A percentile compares a stretch with the other conserved stretches of the same genome.
phyloP scores from a whole-genome alignment of 345 rosid genomes.

The Linum lewisii region DNA sequence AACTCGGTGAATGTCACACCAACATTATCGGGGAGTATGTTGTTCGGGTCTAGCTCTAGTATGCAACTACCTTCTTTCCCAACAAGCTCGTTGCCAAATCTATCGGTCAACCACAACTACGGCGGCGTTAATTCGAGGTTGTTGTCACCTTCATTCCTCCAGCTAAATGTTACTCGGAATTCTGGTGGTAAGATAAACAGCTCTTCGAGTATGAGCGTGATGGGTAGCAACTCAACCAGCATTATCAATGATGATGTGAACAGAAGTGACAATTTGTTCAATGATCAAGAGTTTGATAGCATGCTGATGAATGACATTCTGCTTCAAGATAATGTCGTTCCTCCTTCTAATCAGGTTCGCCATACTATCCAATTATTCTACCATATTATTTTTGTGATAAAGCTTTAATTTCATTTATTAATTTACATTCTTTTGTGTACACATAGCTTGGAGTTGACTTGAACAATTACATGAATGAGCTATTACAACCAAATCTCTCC shows the following conservation, averaged over 20 bases:
- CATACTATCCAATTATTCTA: too few species aligned
- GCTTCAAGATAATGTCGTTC: neutral
- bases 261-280: neutral
- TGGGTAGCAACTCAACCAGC: neutral
- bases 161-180: neutral
- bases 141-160: neutral
- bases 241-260: neutral
- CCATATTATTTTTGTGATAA: too few species aligned
- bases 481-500: neutral
- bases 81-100: neutral
- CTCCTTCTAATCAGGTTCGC: neutral
- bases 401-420: too few species aligned
- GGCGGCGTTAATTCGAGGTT: neutral
- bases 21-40: neutral
- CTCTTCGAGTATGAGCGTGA: neutral
- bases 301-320: neutral
- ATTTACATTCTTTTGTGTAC: too few species aligned
- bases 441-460: neutral
- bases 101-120: neutral
- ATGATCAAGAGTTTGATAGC: neutral
- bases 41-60: neutral
- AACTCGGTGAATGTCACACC: constrained; percentile 7
- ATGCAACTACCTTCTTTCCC: neutral
- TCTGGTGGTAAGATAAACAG: neutral
- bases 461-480: neutral